phyloP scores from a whole-genome alignment of 805 yeast genomes.

The Yamadazyma laniorum region DNA sequence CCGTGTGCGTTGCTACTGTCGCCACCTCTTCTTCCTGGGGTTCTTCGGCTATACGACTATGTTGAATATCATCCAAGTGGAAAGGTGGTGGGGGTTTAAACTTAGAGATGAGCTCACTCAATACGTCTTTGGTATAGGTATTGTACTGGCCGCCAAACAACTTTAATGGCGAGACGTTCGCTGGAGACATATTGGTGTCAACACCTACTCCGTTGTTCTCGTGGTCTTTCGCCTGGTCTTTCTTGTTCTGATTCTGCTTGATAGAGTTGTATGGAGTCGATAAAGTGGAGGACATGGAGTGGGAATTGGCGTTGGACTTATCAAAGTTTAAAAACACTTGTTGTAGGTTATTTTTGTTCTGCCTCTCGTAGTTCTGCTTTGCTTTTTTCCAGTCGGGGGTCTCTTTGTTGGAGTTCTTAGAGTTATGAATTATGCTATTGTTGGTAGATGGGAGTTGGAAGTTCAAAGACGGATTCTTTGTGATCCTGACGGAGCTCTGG shows the following conservation, averaged over 20 bases:
- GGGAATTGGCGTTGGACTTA: conserved; percentile 15
- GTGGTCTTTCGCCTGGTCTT: conserved; percentile 14
- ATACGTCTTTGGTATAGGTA: conserved; percentile 38
- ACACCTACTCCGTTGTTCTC: conserved; percentile 9
- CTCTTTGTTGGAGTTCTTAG: conserved; percentile 11
- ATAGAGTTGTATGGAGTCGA: conserved; percentile 38
- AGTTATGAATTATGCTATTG: conserved; percentile 14
- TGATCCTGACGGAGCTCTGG: conserved; percentile 22
- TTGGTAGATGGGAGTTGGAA: conserved; percentile 9
- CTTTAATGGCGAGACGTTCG: conserved; percentile 30
- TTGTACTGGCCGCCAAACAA: conserved; percentile 38
- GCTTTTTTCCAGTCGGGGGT: conserved; percentile 39
- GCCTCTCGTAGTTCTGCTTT: conserved; percentile 25
- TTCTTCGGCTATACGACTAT: conserved; percentile 4
- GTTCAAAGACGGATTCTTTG: conserved; percentile 14
- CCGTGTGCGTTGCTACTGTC: neutral
- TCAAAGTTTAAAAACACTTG: conserved; percentile 29
- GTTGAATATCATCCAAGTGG: conserved; percentile 6
- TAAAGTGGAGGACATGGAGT: conserved; percentile 31
- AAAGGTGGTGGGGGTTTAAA: conserved; percentile 16
- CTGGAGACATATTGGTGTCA: conserved; percentile 7
- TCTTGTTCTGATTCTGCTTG: conserved; percentile 7
- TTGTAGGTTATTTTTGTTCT: conserved; percentile 26
- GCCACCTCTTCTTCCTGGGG: conserved; percentile 6
- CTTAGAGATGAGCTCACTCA: conserved; percentile 21